Percentiles rank a stretch among this genome's conserved stretches.
These are phyloP conservation scores for Prunus mira DNA, from an alignment of 306 rosid species.

Conservation along the genomic window DNA sequence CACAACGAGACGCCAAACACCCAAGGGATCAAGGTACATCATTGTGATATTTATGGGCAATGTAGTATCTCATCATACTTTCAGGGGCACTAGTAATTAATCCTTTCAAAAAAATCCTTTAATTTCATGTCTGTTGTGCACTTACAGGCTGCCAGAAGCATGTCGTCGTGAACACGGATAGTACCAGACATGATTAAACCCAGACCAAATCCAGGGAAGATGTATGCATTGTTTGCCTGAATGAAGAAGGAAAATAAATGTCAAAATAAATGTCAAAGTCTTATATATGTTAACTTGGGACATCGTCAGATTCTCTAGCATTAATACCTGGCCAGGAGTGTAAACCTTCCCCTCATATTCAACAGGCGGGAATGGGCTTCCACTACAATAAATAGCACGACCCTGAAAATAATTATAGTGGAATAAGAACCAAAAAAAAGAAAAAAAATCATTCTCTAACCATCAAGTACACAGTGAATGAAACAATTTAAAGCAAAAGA, in stretches of 20 bases:
- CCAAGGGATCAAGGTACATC: too few species aligned
- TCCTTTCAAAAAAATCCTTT: too few species aligned
- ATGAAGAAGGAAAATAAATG: slow-evolving; percentile 15
- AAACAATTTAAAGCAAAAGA: background rate
- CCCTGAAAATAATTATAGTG: slow-evolving; percentile 40
- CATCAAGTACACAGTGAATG: background rate
- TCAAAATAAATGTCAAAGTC: slow-evolving; percentile 9
- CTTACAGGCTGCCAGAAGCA: slow-evolving; percentile 98
- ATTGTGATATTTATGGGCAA: too few species aligned
- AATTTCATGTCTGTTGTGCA: slow-evolving; percentile 9
- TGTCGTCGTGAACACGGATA: slow-evolving; percentile 79
- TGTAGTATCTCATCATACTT: too few species aligned
- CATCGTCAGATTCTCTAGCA: slow-evolving; percentile 3
- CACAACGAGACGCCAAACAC: too few species aligned
- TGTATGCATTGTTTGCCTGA: slow-evolving; percentile 93
- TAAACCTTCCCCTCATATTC: slow-evolving; percentile 72
- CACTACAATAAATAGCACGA: slow-evolving; percentile 79
- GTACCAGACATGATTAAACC: slow-evolving; percentile 90
- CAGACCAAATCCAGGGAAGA: slow-evolving; percentile 91
- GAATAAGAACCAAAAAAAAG: slow-evolving; percentile 7
- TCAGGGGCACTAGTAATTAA: too few species aligned
- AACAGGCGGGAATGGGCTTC: slow-evolving; percentile 85
- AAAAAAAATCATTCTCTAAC: background rate
- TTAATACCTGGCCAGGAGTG: slow-evolving; percentile 82
- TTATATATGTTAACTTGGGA: background rate